Evolutionary conservation across 495 filamentous ascomycete genomes (phyloP).

Genomic region (Penicillium verhagenii): DNA sequence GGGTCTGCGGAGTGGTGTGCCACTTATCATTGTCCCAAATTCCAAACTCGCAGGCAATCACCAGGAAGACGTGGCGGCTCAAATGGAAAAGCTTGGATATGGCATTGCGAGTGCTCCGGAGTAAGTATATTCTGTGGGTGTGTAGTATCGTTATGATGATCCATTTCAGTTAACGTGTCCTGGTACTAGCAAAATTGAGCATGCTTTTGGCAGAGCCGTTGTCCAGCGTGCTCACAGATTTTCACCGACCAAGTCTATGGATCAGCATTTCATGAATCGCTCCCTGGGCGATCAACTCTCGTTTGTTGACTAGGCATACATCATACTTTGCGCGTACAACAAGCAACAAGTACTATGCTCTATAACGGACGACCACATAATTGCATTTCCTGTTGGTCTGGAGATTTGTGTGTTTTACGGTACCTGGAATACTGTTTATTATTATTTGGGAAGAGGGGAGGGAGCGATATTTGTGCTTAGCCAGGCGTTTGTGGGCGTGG

Average conservation of each 20-base stretch:
- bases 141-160: not conserved
- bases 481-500: not conserved
- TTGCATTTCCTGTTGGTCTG: too few relatives aligned
- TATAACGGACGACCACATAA: too few relatives aligned
- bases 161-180: not conserved
- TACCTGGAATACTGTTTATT: too few relatives aligned
- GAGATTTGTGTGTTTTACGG: too few relatives aligned
- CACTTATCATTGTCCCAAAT: slow-evolving; percentile 87
- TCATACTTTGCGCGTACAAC: not conserved
- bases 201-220: not conserved
- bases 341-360: too few relatives aligned
- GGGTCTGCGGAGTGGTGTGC: slow-evolving; percentile 63
- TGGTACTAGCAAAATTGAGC: not conserved
- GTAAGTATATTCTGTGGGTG: slow-evolving; percentile 39
- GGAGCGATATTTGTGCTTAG: not conserved
- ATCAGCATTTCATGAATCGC: not conserved
- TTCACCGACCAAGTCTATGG: not conserved
- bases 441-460: too few relatives aligned
- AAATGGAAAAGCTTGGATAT: slow-evolving; percentile 66
- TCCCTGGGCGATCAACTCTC: slow-evolving; percentile 1
- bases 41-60: slow-evolving; percentile 81
- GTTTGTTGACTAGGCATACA: not conserved
- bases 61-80: slow-evolving; percentile 79
- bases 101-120: slow-evolving; percentile 66
- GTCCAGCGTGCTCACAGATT: not conserved